Evolutionary conservation across 768 basidiomycete genomes (phyloP), one percentile per base, ranked within the genome.

Genomic region (Tulasnella sp.): DNA sequence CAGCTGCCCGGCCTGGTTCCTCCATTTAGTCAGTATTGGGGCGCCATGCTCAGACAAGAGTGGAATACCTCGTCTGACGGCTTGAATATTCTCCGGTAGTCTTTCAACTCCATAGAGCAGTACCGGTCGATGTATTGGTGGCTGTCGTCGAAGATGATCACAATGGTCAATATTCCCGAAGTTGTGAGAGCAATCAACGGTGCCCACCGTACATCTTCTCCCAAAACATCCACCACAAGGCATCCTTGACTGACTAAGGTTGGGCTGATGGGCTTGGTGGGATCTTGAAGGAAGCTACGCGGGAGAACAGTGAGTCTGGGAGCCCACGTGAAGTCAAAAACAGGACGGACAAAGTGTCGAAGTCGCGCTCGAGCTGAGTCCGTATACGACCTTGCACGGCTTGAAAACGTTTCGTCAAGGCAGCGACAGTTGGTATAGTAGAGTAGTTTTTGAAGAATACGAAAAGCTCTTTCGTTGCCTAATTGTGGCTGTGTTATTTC

Each of bases 61-160:
- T 29, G 40, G 57, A 81, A 26, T 37, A 84, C 95, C 84, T 99
- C 98, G 80, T 98, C 96, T 6, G 91, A 91, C 9, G 93, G 90
- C 72, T 93, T 90, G 85, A 99, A 99, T 82, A 99, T 96, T 29
- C 96, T 91, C 15, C 96, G 91, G 83, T 99, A 99, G 83, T 99
- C 98, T 83, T 95, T 94, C 35, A 99, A 87, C 81, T 98, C 94
- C 20, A 96, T 88, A 13, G 92, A 90, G 29, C 94, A 91, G 82
- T 98, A 98, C 74, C 95, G 91, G 74, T 96, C 94, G 16, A 99
- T 87, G 76, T 98, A 88, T 77, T 93, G 91, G 46, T 84, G 83
- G 48, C 86, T 87, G 79, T 23, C 44, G 32, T 5, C 11, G 39
- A 71, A 70, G 13, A 16, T 18, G n/a, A 51, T 79, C 10, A 72